Evolutionary conservation across 768 basidiomycete species (phyloP), one percentile per base, ranked within the genome.

Genomic region (Crassisporium funariophilum): DNA sequence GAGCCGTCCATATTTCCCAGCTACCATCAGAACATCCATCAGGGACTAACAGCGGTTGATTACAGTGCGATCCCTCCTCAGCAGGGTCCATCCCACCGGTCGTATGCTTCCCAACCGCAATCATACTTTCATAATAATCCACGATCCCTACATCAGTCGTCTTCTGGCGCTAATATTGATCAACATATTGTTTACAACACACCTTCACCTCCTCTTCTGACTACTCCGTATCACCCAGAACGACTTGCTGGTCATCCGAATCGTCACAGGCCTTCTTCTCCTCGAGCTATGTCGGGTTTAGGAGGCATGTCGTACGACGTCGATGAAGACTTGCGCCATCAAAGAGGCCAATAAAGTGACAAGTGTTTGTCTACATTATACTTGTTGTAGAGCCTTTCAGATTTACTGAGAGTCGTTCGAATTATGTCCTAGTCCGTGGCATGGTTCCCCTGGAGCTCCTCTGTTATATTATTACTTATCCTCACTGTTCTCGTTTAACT

Each of bases 191-290:
- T 34, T 21, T 47, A 52, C 33, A 23, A 37, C 20, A 53, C 56
- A 11, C 55, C 55, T 17, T 63, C 63, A 13, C 59, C 59, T 8
- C 64, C 63, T 4, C 56, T 65, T 20, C 47, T 67, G 34, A 63
- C 60, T 10, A 62, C 61, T 5, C 59, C 64, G 3, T 65, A 66
- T 40, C 58, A 60, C 37, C 60, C 62, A 4, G 6, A 31, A 29
- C 41, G 35, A 6, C 37, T 25, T 36, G 35, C 13, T 42, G 37
- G 23, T 27, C 23, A 11, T 16, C 23, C 35, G 16, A 37, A 19
- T 20, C 12, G 16, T 41, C 33, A 23, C 44, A 22, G 34, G 16
- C n/a, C 38, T 42, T 23, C 38, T 38, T 24, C 49, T 22, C 21
- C n/a, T 23, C 25, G 37, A 38, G 33, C 40, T 10, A 21, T 46